These are phyloP conservation scores for Funneliformis geosporum DNA, from an alignment of 192 early-diverging fungal genomes.

Conservation along the genomic window DNA sequence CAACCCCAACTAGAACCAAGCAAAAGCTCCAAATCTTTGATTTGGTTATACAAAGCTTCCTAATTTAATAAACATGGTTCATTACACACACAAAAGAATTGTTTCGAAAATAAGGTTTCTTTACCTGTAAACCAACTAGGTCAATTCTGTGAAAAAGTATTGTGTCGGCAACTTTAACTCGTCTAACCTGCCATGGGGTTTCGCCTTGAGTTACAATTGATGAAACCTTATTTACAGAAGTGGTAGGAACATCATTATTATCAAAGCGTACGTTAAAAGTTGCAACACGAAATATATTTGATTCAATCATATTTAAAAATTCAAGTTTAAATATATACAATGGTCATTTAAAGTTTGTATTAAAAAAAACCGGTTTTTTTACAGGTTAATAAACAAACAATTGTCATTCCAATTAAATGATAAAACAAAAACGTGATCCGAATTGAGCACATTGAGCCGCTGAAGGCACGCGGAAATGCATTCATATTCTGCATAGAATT, in stretches of 20 bases:
- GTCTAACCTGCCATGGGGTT: constrained; percentile 41
- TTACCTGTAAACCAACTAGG: constrained; percentile 42
- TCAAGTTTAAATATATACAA: too few relatives aligned
- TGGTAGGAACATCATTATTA: background rate
- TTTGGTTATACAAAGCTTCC: constrained; percentile 42
- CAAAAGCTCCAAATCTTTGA: constrained; percentile 35
- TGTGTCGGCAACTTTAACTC: constrained; percentile 39
- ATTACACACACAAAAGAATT: background rate
- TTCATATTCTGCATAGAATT: background rate
- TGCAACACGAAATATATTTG: background rate
- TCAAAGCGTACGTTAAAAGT: constrained; percentile 25
- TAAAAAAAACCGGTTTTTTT: too few relatives aligned
- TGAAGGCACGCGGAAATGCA: background rate
- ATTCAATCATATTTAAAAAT: background rate
- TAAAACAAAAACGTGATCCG: background rate
- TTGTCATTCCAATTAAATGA: too few relatives aligned
- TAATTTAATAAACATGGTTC: background rate
- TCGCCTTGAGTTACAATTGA: constrained; percentile 9
- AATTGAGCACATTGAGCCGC: background rate
- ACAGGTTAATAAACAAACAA: too few relatives aligned
- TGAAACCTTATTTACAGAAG: background rate
- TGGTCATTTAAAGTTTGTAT: too few relatives aligned
- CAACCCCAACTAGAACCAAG: constrained; percentile 37
- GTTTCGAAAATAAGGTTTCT: background rate
- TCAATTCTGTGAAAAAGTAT: constrained; percentile 40